Evolutionary conservation across 2,329 filamentous ascomycete species (phyloP), one percentile per base, ranked within the genome.

Genomic region (Aulographum hederae): DNA sequence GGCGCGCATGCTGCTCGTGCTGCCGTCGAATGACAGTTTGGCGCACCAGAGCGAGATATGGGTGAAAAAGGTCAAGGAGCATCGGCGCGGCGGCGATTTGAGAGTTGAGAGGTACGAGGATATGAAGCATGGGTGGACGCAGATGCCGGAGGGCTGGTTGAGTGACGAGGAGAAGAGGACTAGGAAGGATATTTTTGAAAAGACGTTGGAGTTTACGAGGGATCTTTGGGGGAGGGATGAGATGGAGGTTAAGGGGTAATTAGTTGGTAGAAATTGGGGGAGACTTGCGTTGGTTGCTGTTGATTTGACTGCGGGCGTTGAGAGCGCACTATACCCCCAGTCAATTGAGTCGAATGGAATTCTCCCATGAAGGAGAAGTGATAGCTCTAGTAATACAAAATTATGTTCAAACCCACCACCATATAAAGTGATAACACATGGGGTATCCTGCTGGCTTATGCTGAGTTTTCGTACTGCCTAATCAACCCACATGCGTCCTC

Each of bases 21-120:
- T 58, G 4, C 48, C 53, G 1, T 56, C 56, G 32, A 48, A 53
- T 16, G 56, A 58, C 30, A 50, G 40, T 0, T 36, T 59, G 8
- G 53, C 54, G 2, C 52, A 54, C 16, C 56, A 58, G 34, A 54
- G 49, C 38, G 53, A 58, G 33, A 46, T 48, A 18, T 59, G 54
- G 54, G 48, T 54, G n/a, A 44, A 52, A 37, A 52, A 50, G 35
- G 51, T 58, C 43, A 47, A 46, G 25, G 36, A 39, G 6, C 36
- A 34, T 2, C 46, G 47, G 2, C 51, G 49, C 8, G 28, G 26
- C 45, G 43, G 46, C 28, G 42, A 34, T 18, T n/a, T 36, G 35
- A 41, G 14, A 31, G 45, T 36, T 30, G 38, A 29, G 36, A 40
- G 39, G 46, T 51, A 35, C 42, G 44, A 19, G 44, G 56, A 26